These are phyloP conservation scores for Cordyceps farinosa DNA, from an alignment of 2,329 filamentous ascomycete species.

Conservation along the genomic window DNA sequence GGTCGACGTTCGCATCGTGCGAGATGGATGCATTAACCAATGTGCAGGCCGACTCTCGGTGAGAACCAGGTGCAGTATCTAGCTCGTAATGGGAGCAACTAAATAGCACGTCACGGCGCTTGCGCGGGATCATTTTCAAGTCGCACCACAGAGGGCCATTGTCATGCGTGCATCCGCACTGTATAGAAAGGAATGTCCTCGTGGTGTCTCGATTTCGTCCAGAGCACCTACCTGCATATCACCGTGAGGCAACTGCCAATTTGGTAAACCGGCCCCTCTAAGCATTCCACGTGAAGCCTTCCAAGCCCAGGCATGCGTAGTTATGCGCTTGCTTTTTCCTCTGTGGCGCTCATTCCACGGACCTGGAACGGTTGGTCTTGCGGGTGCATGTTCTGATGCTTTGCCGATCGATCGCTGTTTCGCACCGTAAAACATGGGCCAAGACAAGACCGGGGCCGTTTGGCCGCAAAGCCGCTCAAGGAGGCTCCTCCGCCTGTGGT, in stretches of 20 bases:
- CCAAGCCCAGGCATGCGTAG: background rate
- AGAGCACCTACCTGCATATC: background rate
- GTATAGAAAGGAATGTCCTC: slow-evolving; percentile 4
- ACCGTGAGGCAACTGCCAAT: background rate
- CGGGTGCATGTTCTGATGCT: background rate
- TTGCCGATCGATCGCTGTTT: slow-evolving; percentile 8
- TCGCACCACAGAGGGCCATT: background rate
- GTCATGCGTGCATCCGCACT: slow-evolving; percentile 9
- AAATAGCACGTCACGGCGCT: background rate
- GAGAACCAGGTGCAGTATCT: background rate
- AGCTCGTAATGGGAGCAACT: background rate
- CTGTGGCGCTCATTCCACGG: background rate
- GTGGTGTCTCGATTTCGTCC: slow-evolving; percentile 1
- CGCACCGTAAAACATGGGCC: background rate
- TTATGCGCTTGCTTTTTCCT: background rate
- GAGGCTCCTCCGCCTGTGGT: background rate
- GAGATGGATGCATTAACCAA: background rate
- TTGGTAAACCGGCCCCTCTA: background rate
- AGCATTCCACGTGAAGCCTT: background rate
- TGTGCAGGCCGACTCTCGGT: background rate
- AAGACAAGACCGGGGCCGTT: background rate
- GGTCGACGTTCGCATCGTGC: background rate
- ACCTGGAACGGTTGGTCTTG: background rate
- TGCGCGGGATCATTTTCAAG: background rate
- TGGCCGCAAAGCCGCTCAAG: background rate